Base-by-base conservation (phyloP, 2,329 filamentous ascomycete genomes). In the Clonostachys rhizophaga region DNA sequence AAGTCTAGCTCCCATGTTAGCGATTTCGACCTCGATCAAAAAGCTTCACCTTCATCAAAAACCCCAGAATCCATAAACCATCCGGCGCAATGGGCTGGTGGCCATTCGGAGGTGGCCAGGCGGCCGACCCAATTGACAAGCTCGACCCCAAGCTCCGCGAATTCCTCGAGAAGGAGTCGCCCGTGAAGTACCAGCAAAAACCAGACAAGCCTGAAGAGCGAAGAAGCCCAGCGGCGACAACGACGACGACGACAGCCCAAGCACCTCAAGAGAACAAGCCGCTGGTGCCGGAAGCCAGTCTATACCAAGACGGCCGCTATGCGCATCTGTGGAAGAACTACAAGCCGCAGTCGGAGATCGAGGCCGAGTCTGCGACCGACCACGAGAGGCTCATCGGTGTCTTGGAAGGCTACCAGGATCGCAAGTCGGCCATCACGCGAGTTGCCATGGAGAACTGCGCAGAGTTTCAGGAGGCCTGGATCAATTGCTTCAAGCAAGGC, bases 281-380 rank as follows among this genome's bases (percentile, higher is more conserved):
- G 50, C 54, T 5, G 42, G 72, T 80, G 6, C 79, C 79, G 1
- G 56, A 59, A 2, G 69, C 75, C 53, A 80, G 76, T 55, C 65
- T 80, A 20, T 83, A 74, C 60, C 76, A 72, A 47, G 79, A 83
- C 58, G 79, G 79, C n/a, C 75, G 79, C 41, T 83, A 83, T 67
- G 90, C 91, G 47, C 81, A 97, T 63, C 75, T 99, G 34, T 99
- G 94, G 94, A 92, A 91, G 68, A 89, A 81, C 49, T 99, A 99
- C 75, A 79, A 79, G 49, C 85, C 92, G 9, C 82, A 88, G 45
- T 63, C 74, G 35, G 75, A 87, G 48, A 70, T 95, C 50, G 86
- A 92, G 58, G 75, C 79, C 43, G 81, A 82, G 50, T 75, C 76
- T 17, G 87, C 87, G 62, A 82, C 80, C 37, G 87, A 94, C 56